A percentile compares a stretch with the other conserved stretches of the same genome.
Evolutionary conservation across 2,329 filamentous ascomycete genomes (phyloP).

Genomic region (Colletotrichum salicis): DNA sequence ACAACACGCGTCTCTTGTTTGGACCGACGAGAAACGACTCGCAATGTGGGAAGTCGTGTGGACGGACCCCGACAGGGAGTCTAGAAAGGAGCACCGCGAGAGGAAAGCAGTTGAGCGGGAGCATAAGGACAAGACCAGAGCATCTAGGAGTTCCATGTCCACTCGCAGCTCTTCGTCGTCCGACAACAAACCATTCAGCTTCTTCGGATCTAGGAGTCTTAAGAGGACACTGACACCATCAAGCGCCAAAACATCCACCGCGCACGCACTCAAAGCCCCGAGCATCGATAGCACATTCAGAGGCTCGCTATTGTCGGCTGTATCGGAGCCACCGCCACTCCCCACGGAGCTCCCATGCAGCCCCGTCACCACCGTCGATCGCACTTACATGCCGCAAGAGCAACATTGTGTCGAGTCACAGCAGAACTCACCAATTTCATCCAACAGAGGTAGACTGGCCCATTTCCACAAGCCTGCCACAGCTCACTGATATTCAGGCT

Average conservation of each 20-base stretch:
- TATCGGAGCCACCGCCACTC: slow-evolving; percentile 17
- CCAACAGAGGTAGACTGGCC: slow-evolving; percentile 46
- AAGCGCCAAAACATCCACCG: slow-evolving; percentile 38
- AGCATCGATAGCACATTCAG: slow-evolving; percentile 27
- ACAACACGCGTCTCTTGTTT: background rate
- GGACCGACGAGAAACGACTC: background rate
- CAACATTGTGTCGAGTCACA: slow-evolving; percentile 27
- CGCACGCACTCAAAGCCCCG: slow-evolving; percentile 12
- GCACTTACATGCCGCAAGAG: background rate
- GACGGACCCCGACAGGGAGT: slow-evolving; percentile 65
- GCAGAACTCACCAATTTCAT: slow-evolving; percentile 41
- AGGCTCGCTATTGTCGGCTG: slow-evolving; percentile 29
- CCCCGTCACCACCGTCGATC: slow-evolving; percentile 14
- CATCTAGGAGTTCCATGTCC: slow-evolving; percentile 50
- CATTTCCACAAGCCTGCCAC: slow-evolving; percentile 14
- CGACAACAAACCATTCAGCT: slow-evolving; percentile 51
- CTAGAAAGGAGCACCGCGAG: slow-evolving; percentile 62
- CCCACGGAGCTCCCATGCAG: slow-evolving; percentile 14
- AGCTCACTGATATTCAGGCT: slow-evolving; percentile 37
- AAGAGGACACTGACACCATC: slow-evolving; percentile 44
- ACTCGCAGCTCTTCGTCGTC: slow-evolving; percentile 57
- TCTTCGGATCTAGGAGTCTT: slow-evolving; percentile 55
- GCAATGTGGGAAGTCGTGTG: slow-evolving; percentile 70
- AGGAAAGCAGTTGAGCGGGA: slow-evolving; percentile 57
- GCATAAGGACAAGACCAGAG: slow-evolving; percentile 45